Evolutionary conservation across 805 yeast genomes (phyloP).

Genomic region (Spathaspora hagerdaliae): DNA sequence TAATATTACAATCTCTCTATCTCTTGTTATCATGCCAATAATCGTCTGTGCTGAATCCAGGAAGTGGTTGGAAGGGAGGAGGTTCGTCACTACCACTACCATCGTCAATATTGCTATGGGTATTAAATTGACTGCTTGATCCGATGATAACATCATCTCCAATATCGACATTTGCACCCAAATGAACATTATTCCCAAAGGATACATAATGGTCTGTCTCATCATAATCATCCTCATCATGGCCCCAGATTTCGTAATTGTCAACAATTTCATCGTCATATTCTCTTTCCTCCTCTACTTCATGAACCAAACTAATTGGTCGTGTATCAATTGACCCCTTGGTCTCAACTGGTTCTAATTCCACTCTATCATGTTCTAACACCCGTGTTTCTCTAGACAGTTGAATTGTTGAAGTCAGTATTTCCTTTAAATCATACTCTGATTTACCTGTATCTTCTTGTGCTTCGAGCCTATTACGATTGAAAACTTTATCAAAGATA

Average conservation of each 20-base stretch:
- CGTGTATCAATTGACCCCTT: background rate
- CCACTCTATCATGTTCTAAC: background rate
- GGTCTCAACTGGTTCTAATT: background rate
- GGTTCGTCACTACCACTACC: conserved; percentile 17
- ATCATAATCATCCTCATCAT: conserved; percentile 5
- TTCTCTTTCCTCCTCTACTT: conserved; percentile 6
- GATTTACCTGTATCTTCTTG: conserved; percentile 4
- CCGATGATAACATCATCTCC: background rate
- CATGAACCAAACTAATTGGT: background rate
- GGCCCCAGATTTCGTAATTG: conserved; percentile 19
- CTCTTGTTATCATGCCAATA: conserved; percentile 40
- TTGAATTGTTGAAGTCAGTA: conserved; percentile 1
- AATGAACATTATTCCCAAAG: background rate
- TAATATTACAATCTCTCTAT: background rate
- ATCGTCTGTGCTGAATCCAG: conserved; percentile 43
- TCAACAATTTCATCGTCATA: conserved; percentile 25
- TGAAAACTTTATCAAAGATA: background rate
- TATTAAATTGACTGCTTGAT: background rate
- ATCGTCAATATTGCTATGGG: background rate
- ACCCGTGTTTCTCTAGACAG: background rate
- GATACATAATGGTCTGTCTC: conserved; percentile 2
- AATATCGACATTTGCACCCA: background rate
- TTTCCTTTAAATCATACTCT: conserved; percentile 4
- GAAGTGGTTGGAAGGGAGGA: conserved; percentile 42
- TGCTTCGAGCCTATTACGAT: background rate